These are phyloP conservation scores for Toxoplasma gondii DNA, from an alignment of 169 alveolate genomes.

Conservation along the genomic window DNA sequence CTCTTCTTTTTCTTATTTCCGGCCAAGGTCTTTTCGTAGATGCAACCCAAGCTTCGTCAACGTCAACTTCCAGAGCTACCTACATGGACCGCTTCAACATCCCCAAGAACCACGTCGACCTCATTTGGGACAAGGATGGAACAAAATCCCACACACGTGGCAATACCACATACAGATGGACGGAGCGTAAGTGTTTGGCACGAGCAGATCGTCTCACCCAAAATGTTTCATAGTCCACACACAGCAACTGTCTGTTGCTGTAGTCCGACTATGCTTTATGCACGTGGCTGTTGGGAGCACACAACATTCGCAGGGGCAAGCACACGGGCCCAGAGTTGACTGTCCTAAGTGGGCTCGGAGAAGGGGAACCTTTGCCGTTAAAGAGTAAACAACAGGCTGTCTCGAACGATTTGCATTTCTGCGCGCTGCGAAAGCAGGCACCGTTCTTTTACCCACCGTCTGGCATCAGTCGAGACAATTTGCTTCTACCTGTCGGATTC, in stretches of 20 bases:
- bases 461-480: too few relatives aligned
- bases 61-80: neutral
- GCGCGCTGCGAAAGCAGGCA: too few relatives aligned
- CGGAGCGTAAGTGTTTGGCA: constrained; percentile 35
- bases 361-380: too few relatives aligned
- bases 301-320: neutral
- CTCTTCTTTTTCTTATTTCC: neutral
- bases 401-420: too few relatives aligned
- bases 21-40: neutral
- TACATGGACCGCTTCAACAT: constrained; percentile 66
- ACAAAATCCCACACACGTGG: neutral
- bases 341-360: neutral
- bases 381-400: too few relatives aligned
- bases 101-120: constrained; percentile 58
- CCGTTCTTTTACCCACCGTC: too few relatives aligned
- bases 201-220: neutral
- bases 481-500: too few relatives aligned
- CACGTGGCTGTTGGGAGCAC: too few relatives aligned
- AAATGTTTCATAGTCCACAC: neutral
- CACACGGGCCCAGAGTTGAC: neutral
- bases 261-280: neutral
- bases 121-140: constrained; percentile 59
- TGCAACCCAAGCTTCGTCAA: neutral
- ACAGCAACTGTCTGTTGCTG: neutral
- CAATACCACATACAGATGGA: constrained; percentile 47